Percentiles rank a stretch among this genome's conserved stretches.
Conservation (phyloP, 2,329 filamentous ascomycete genomes). For the Rhytidhysteron rufulum region DNA sequence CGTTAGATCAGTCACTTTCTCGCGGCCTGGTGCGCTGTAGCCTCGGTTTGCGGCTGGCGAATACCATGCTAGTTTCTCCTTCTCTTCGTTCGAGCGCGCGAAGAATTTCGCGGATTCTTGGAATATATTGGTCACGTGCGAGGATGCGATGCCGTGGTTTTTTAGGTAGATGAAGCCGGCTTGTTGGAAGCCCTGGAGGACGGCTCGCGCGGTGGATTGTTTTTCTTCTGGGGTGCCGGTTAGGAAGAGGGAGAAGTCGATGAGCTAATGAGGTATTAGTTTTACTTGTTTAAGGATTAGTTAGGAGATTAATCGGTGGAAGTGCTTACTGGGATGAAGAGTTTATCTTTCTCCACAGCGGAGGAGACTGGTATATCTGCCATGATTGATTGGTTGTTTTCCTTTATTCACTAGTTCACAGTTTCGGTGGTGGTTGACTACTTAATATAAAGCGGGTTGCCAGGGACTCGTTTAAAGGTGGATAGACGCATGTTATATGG, state of each 20-base stretch:
- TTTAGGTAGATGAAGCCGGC: conserved; percentile 88
- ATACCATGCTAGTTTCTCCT: conserved; percentile 39
- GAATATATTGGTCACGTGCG: conserved; percentile 61
- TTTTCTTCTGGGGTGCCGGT: conserved; percentile 59
- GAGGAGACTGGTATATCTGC: conserved; percentile 24
- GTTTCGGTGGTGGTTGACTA: no score
- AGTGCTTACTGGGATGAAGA: conserved; percentile 34
- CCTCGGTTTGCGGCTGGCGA: conserved; percentile 47
- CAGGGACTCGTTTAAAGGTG: no score
- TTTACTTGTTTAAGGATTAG: neutral
- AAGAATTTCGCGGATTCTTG: conserved; percentile 38
- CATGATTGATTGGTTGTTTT: conserved; percentile 10
- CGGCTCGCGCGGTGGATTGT: conserved; percentile 62
- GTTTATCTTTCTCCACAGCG: conserved; percentile 36
- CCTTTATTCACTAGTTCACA: no score
- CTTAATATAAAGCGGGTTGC: no score
- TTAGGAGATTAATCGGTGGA: neutral
- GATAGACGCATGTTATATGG: no score
- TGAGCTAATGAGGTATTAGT: conserved; percentile 52
- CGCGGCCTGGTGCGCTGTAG: conserved; percentile 44
- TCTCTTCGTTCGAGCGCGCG: conserved; percentile 32
- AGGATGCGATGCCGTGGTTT: conserved; percentile 66
- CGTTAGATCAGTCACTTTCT: conserved; percentile 36
- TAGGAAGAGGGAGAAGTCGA: conserved; percentile 74
- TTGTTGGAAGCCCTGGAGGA: conserved; percentile 76